Conservation (phyloP, 1,284 basidiomycete species). For the Naganishia sp. region DNA sequence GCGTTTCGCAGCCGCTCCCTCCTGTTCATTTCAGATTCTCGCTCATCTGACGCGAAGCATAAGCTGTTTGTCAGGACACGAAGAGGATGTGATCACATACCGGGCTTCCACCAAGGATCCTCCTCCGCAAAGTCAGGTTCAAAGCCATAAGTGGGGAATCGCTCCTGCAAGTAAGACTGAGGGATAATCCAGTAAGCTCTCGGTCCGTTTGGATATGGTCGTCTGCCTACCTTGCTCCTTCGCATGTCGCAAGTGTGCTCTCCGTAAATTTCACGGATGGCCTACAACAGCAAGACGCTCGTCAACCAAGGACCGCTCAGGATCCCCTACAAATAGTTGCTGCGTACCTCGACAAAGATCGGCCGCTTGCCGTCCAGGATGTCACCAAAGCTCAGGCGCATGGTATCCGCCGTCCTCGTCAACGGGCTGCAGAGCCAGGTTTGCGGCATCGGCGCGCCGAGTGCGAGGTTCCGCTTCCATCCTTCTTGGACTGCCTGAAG, state of each 20-base stretch:
- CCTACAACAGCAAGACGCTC: conserved; percentile 30
- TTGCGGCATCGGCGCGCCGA: conserved; percentile 64
- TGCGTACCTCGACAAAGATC: conserved; percentile 48
- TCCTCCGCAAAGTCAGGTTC: conserved; percentile 70
- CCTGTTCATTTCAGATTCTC: conserved; percentile 66
- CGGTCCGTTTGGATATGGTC: neutral
- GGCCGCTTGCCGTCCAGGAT: conserved; percentile 43
- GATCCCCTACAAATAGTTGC: neutral
- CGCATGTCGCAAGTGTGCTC: conserved; percentile 52
- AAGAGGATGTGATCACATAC: neutral
- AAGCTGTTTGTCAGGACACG: neutral
- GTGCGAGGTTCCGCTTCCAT: conserved; percentile 63
- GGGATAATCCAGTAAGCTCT: neutral
- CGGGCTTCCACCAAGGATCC: conserved; percentile 67
- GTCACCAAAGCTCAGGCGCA: conserved; percentile 64
- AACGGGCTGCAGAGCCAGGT: conserved; percentile 71
- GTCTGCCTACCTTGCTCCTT: conserved; percentile 55
- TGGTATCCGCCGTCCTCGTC: conserved; percentile 69
- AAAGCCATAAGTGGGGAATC: conserved; percentile 66
- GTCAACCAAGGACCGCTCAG: neutral
- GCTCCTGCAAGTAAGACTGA: conserved; percentile 58
- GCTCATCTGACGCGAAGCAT: conserved; percentile 53
- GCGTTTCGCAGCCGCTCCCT: conserved; percentile 61
- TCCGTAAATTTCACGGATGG: conserved; percentile 51
- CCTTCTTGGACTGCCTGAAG: conserved; percentile 55